Base-by-base conservation (phyloP, 2,329 filamentous ascomycete species). In the Fusarium nygamai region DNA sequence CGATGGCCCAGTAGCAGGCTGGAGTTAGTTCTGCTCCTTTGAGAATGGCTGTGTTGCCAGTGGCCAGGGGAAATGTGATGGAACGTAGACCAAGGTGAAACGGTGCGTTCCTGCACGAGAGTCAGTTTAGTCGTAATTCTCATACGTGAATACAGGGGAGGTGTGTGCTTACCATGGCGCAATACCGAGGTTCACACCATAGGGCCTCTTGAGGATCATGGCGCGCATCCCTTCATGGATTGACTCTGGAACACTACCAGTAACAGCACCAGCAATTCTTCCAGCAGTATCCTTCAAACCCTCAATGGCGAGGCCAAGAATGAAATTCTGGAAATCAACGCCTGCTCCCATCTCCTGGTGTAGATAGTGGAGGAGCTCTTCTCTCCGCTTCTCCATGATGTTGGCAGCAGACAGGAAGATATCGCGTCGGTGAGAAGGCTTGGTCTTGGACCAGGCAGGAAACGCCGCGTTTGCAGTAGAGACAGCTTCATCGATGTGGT, bases 231-330 rank as follows among this genome's bases (percentile, higher is more conserved):
- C 76, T 8, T 74, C 66, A 8, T 69, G 61, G 16, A 58, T 68
- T 1, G 71, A 78, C 7, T 74, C 69, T 12, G 82, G 80, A 9
- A 81, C 76, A 33, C 62, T 76, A 12, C 79, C 83, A n/a, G 53
- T 51, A 41, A 81, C 54, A 6, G 73, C 79, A 6, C 62, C 66
- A 3, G 71, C 75, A 9, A 85, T 79, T 29, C 81, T 73, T 1
- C 81, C 82, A 3, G 82, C 83, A 8, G 83, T 80, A 65, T 84
- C 82, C 9, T 75, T 76, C 3, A 84, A 66, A 5, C 81, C 75
- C 12, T 82, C 79, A 27, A 78, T 68, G 1, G 82, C 64, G 9
- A 80, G 68, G 2, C 62, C 57, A 3, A 81, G 36, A 53, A 84
- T 83, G 57, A 84, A 82, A 5, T 73, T 50, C 10, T 69, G 64